Conservation (phyloP, 352 stramenopile species). For the Phytophthora idaei region DNA sequence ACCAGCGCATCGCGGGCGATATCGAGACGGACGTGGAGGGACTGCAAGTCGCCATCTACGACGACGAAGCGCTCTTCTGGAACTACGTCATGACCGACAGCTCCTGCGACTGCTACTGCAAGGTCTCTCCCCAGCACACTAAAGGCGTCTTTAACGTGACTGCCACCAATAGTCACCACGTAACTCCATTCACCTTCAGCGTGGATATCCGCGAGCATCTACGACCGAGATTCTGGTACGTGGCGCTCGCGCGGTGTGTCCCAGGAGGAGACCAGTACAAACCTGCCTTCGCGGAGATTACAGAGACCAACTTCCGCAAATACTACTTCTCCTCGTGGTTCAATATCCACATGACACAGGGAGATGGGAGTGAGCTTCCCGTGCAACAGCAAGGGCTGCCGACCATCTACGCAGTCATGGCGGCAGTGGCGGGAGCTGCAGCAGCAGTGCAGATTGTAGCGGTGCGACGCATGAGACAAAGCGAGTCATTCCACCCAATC, state of each 20-base stretch:
- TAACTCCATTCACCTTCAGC: conserved; percentile 61
- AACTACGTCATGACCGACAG: conserved; percentile 72
- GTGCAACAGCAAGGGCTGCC: conserved; percentile 70
- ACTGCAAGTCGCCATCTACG: conserved; percentile 78
- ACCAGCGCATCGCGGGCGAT: conserved; percentile 58
- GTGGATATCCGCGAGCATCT: conserved; percentile 72
- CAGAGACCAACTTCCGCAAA: conserved; percentile 67
- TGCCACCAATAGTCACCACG: conserved; percentile 41
- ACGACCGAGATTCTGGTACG: conserved; percentile 73
- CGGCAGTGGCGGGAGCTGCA: conserved; percentile 41
- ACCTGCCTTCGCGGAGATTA: conserved; percentile 72
- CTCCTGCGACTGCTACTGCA: conserved; percentile 72
- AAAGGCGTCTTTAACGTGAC: conserved; percentile 77
- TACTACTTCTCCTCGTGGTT: conserved; percentile 87
- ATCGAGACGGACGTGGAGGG: conserved; percentile 68
- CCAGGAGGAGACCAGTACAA: conserved; percentile 63
- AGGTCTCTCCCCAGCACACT: conserved; percentile 67
- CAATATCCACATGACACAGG: conserved; percentile 78
- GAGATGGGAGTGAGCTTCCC: conserved; percentile 63
- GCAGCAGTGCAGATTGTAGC: conserved; percentile 51
- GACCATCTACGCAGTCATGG: conserved; percentile 58
- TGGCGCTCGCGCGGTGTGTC: conserved; percentile 74
- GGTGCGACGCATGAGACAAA: conserved; percentile 48
- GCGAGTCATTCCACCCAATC: conserved; percentile 83
- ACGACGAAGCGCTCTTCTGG: conserved; percentile 83